phyloP scores from a whole-genome alignment of 176 grass and related monocot species.

The Secale cereale region DNA sequence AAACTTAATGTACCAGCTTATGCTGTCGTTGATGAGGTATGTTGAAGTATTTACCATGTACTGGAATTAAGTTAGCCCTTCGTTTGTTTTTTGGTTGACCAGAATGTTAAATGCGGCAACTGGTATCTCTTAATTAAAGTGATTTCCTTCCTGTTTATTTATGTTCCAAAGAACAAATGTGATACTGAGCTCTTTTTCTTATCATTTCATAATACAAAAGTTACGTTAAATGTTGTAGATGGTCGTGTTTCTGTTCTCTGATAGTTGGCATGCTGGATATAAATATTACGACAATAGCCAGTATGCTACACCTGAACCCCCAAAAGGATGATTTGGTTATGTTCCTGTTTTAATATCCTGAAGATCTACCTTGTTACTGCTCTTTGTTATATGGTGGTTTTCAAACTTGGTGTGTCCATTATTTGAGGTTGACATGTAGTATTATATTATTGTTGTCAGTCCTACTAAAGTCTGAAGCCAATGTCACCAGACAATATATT shows the following conservation, averaged over 20 bases:
- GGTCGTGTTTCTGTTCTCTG: background rate
- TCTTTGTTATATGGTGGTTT: background rate
- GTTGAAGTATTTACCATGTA: constrained; percentile 7
- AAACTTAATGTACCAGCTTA: constrained; percentile 83
- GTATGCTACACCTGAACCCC: background rate
- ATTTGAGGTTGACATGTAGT: constrained; percentile 9
- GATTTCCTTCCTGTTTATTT: background rate
- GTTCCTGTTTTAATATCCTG: constrained; percentile 1
- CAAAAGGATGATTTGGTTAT: background rate
- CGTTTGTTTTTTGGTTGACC: constrained; percentile 10
- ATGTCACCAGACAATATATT: background rate
- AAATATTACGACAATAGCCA: background rate
- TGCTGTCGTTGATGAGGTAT: constrained; percentile 89
- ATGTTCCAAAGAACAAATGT: background rate
- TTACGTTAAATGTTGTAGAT: constrained; percentile 12
- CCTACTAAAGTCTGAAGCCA: constrained; percentile 3
- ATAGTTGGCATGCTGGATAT: background rate
- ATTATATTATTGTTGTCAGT: background rate
- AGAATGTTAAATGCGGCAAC: background rate
- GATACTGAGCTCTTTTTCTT: background rate
- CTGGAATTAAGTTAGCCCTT: constrained; percentile 4
- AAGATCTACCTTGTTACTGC: background rate
- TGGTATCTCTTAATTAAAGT: background rate
- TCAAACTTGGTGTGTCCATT: background rate
- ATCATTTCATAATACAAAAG: constrained; percentile 10